Conservation (phyloP, 495 filamentous ascomycete genomes). For the Apiosordaria backusii region DNA sequence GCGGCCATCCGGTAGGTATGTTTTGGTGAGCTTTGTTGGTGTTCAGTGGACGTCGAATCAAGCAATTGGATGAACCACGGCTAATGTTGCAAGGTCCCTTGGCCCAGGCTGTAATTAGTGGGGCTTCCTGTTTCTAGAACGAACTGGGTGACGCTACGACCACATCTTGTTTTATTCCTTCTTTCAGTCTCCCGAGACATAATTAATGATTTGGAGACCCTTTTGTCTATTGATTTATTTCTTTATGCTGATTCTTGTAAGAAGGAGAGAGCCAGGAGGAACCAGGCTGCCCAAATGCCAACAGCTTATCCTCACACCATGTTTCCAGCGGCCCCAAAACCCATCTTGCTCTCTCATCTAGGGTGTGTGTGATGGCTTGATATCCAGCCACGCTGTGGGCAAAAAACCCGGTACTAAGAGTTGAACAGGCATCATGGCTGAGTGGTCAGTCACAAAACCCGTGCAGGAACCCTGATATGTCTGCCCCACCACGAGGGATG, state of each 20-base stretch:
- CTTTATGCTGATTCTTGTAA: too few species aligned
- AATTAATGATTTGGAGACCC: background rate
- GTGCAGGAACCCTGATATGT: background rate
- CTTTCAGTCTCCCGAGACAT: background rate
- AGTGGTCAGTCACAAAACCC: background rate
- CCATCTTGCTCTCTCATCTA: too few species aligned
- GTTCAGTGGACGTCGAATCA: background rate
- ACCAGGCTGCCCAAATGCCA: too few species aligned
- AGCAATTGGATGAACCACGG: conserved; percentile 1
- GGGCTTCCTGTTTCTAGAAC: background rate
- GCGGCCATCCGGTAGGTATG: background rate
- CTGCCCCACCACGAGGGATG: too few species aligned
- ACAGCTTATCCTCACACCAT: too few species aligned
- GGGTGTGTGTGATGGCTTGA: background rate
- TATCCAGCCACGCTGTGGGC: background rate
- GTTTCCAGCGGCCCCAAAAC: too few species aligned
- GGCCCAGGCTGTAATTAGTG: background rate
- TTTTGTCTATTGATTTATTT: too few species aligned
- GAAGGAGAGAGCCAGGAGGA: too few species aligned
- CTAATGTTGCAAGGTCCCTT: background rate
- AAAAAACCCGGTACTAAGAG: background rate
- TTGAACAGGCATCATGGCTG: background rate
- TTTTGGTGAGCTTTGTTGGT: background rate
- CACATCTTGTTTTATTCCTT: background rate
- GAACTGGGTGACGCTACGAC: background rate